Evolutionary conservation across 306 rosid species (phyloP).

Genomic region (Dalbergia cultrata): DNA sequence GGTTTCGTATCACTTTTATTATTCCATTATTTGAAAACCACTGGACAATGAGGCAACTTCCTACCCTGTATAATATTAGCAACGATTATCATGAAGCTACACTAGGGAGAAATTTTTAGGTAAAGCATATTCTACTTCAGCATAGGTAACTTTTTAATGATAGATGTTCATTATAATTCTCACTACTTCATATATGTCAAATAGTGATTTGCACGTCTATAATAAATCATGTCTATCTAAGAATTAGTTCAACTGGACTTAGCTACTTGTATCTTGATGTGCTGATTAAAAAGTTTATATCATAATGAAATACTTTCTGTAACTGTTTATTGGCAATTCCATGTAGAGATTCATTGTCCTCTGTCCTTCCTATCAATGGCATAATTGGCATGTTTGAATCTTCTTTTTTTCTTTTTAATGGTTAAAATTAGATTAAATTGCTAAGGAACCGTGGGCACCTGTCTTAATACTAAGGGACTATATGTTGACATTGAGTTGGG

Average conservation of each 20-base stretch:
- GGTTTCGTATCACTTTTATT: not conserved
- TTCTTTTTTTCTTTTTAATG: not conserved
- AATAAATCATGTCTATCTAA: no score
- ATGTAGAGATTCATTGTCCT: no score
- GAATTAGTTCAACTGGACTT: not conserved
- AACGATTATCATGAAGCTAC: not conserved
- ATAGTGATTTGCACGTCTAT: no score
- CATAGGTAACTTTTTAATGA: no score
- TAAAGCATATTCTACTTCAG: no score
- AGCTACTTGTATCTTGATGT: not conserved
- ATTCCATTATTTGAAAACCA: not conserved
- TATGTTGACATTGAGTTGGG: no score
- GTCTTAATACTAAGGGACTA: no score
- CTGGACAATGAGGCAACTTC: not conserved
- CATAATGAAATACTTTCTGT: not conserved
- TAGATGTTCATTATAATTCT: no score
- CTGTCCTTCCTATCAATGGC: not conserved
- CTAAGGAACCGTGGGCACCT: no score
- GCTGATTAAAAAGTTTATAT: not conserved
- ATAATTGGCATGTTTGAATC: slow-evolving; percentile 1
- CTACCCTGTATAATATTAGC: not conserved
- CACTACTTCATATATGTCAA: no score
- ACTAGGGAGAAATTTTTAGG: no score
- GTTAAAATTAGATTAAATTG: not conserved
- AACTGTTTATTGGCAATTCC: no score